Percentiles rank a stretch among this genome's conserved stretches.
Evolutionary conservation across 768 basidiomycete genomes (phyloP).

Genomic region (Steccherinum ochraceum): DNA sequence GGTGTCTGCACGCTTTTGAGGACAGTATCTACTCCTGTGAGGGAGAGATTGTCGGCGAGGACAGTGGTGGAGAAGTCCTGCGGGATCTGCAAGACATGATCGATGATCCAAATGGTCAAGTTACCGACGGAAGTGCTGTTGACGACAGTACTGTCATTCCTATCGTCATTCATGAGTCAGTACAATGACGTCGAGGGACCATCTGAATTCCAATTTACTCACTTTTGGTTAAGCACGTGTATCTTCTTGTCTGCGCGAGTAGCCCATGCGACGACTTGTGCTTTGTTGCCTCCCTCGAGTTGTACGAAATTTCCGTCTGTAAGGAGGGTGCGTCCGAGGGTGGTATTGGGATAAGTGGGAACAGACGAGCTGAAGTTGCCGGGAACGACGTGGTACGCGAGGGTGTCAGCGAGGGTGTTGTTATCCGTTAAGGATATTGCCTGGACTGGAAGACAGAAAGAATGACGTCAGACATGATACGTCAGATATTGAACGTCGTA

Average conservation of each 20-base stretch:
- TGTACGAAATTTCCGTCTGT: conserved; percentile 38
- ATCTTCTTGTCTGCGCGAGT: conserved; percentile 30
- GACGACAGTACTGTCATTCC: conserved; percentile 29
- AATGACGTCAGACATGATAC: not conserved
- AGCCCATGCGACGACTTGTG: conserved; percentile 50
- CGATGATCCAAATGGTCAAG: conserved; percentile 42
- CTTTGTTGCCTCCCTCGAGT: conserved; percentile 49
- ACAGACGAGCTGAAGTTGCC: conserved; percentile 42
- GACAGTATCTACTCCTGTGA: conserved; percentile 27
- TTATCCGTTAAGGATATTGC: too few relatives aligned
- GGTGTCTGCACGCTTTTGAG: conserved; percentile 19
- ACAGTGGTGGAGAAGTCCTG: conserved; percentile 38
- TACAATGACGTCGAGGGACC: not conserved
- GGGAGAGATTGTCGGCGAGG: conserved; percentile 33
- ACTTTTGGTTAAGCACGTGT: conserved; percentile 40
- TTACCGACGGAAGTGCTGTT: conserved; percentile 33
- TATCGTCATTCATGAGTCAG: too few relatives aligned
- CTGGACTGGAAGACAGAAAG: too few relatives aligned
- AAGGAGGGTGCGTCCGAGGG: conserved; percentile 60
- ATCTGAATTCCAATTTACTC: conserved; percentile 2
- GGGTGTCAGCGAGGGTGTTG: conserved; percentile 35
- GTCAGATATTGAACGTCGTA: conserved; percentile 4
- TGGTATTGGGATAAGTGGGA: conserved; percentile 47
- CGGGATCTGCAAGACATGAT: conserved; percentile 49
- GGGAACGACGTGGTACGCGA: conserved; percentile 53